Evolutionary conservation across 176 grass and related monocot genomes (phyloP), one percentile per base, ranked within the genome.

Genomic region (Aegilops longissima): DNA sequence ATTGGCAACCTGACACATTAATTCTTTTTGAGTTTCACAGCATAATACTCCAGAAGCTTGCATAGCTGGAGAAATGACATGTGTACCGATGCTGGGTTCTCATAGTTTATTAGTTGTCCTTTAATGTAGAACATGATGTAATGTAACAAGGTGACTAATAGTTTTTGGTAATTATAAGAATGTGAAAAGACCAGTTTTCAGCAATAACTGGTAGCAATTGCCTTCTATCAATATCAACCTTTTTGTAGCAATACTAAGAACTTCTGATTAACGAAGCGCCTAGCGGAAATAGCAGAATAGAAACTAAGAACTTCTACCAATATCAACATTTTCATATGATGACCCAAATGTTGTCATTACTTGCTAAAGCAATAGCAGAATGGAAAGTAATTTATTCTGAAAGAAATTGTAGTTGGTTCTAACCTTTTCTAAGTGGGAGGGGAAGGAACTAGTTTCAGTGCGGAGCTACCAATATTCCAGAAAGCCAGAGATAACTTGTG

Each of bases 401-500:
- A 68, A 44, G 33, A 31, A 79, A n/a, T 63, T 61, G 29, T 9
- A 35, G 21, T 70, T 71, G 70, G 9, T 70, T 81, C 82, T 76
- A 82, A 12, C 47, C 61, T 66, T 76, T 80, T 91, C n/a, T 30
- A 27, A 83, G 36, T 52, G 75, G 85, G 31, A 81, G 31, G 82
- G 13, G 74, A 70, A 52, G 81, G 58, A 89, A 62, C 11, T 62
- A 84, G 61, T 84, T 83, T 88, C 79, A 84, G 77, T 88, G 85
- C 88, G 67, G 25, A 61, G 74, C 82, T 92, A 17, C 42, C 76
- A 81, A 79, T 83, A 85, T 90, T 79, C 39, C 35, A 86, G 78
- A 84, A 92, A 92, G 85, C 72, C 45, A 90, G 66, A 86, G 84
- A 83, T 94, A 84, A 87, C 79, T 87, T 87, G 88, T 70, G 40